These are phyloP conservation scores for Moniliella sp. DNA, from an alignment of 1,284 basidiomycete species.

Conservation along the genomic window DNA sequence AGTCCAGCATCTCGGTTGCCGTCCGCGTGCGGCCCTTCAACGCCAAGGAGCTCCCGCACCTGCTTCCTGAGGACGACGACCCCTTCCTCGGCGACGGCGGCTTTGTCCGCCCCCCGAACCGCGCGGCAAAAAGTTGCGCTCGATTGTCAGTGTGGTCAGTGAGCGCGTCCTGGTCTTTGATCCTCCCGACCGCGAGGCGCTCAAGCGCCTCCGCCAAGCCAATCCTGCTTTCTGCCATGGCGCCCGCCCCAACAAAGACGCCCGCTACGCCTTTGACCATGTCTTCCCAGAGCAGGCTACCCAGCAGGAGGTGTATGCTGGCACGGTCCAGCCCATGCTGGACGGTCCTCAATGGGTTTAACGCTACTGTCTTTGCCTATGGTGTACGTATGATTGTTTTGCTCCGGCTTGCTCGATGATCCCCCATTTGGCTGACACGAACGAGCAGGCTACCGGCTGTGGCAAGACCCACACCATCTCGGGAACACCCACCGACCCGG, in stretches of 20 bases:
- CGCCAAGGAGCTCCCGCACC: conserved; percentile 16
- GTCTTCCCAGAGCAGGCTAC: conserved; percentile 21
- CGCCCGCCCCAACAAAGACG: conserved; percentile 9
- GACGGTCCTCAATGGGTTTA: conserved; percentile 30
- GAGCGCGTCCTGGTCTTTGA: conserved; percentile 32
- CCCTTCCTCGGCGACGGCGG: conserved; percentile 33
- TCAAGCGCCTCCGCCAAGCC: conserved; percentile 10
- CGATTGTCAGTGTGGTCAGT: conserved; percentile 27
- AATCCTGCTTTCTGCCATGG: conserved; percentile 6
- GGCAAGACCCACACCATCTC: conserved; percentile 34
- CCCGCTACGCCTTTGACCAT: conserved; percentile 30
- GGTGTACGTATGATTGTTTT: conserved; percentile 7
- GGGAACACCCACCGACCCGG: conserved; percentile 24
- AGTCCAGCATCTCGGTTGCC: conserved; percentile 6
- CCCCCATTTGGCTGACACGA: not conserved
- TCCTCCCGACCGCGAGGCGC: conserved; percentile 21
- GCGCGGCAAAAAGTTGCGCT: conserved; percentile 18
- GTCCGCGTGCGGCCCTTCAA: conserved; percentile 31
- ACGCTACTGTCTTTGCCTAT: conserved; percentile 32
- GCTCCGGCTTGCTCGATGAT: not conserved
- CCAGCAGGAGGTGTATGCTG: conserved; percentile 23
- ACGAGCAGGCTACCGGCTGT: conserved; percentile 24
- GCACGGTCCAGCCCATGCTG: conserved; percentile 24
- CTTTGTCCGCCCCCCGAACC: conserved; percentile 18
- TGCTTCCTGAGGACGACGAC: conserved; percentile 18